Base-by-base conservation (phyloP, 2,329 filamentous ascomycete species). In the Sarocladium brachiariae region DNA sequence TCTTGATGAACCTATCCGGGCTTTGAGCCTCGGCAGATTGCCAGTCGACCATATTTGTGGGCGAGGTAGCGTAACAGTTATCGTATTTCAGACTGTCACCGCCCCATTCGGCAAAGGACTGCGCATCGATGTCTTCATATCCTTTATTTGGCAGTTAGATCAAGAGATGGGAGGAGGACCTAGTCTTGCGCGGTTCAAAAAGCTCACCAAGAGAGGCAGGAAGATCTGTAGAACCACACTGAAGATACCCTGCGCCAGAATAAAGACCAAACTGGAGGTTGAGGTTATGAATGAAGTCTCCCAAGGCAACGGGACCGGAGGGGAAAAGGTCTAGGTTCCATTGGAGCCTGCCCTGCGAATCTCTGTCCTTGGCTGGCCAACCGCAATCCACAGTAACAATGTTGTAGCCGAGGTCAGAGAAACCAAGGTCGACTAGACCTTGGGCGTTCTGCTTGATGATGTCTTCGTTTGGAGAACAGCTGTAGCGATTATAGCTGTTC, bases 361-460 rank as follows among this genome's bases (percentile, higher is more conserved):
- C 66, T 3, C 70, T 62, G 7, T 67, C 59, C 14, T 56, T 56
- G 0, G 64, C 58, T 19, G 65, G 70, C 81, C 80, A 84, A 1
- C 81, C 80, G 50, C 78, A 83, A 56, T 84, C 81, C 0, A 73
- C 70, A 0, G 76, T 79, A 27, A 82, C 74, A 51, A 75, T 73
- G 2, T 65, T 69, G 57, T 84, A 84, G 5, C 81, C 80, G 0
- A 76, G 63, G 2, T 71, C 66, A 0, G 69, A 67, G 1, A 82
- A 68, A 0, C 76, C 77, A 0, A 76, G 63, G 38, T 76, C 70
- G 0, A 80, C 68, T 0, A 83, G 61, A 0, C 75, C 78, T 37
- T 77, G 64, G 0, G 77, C 76, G 51, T 78, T 81, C 2, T 66
- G 62, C 53, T 58, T 13, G 68, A 72, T 50, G 68, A 72, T 54